Conservation (phyloP, 2,329 filamentous ascomycete genomes). For the Aspergillus quadricinctus region DNA sequence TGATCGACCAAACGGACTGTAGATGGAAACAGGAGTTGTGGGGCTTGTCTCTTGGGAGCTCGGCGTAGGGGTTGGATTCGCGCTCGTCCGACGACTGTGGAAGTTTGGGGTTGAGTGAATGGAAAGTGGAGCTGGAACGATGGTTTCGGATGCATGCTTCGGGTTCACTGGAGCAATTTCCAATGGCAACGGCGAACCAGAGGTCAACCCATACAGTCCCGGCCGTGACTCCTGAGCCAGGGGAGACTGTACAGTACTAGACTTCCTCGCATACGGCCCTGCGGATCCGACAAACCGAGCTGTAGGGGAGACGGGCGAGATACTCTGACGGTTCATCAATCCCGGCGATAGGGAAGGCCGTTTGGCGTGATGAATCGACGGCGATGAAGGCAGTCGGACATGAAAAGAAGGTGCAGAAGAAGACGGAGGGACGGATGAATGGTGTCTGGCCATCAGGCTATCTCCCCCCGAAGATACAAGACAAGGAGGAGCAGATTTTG, state of each 20-base stretch:
- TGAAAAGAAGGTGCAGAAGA: constrained; percentile 18
- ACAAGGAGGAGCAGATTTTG: constrained; percentile 19
- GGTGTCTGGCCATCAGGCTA: constrained; percentile 23
- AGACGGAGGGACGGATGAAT: constrained; percentile 8
- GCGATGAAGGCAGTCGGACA: constrained; percentile 25
- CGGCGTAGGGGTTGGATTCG: constrained; percentile 26
- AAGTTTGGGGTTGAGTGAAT: constrained; percentile 32
- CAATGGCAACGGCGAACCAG: constrained; percentile 23
- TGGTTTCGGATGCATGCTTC: constrained; percentile 13
- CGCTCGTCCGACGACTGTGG: constrained; percentile 28
- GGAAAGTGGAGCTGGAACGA: constrained; percentile 16
- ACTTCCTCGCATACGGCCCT: constrained; percentile 26
- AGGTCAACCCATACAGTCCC: constrained; percentile 22
- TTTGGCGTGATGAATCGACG: constrained; percentile 18
- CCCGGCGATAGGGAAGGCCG: constrained; percentile 32
- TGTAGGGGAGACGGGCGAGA: constrained; percentile 36
- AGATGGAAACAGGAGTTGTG: constrained; percentile 30
- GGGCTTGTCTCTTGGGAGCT: constrained; percentile 35
- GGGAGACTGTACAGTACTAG: constrained; percentile 32
- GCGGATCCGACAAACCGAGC: constrained; percentile 27
- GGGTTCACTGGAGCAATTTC: constrained; percentile 22
- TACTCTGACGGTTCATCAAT: constrained; percentile 25
- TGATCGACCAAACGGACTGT: constrained; percentile 26
- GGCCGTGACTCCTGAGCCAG: constrained; percentile 31
- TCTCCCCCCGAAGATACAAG: constrained; percentile 8